A percentile compares a stretch with the other conserved stretches of the same genome.
phyloP scores from a whole-genome alignment of 805 yeast species.

The Scheffersomyces stipitis region DNA sequence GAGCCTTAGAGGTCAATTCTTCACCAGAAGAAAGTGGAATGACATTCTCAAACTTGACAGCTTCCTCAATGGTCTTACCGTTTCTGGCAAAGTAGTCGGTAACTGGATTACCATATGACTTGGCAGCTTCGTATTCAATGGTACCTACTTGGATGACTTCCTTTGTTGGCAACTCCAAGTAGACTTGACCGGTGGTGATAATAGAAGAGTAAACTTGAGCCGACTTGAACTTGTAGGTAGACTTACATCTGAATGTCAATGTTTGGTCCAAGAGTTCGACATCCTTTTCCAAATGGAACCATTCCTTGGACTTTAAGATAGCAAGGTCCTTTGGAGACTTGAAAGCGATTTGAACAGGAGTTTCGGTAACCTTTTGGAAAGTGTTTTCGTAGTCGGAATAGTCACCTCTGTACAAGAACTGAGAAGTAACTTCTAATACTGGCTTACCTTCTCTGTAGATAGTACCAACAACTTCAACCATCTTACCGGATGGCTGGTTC shows the following conservation, averaged over 20 bases:
- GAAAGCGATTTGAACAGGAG: slow-evolving; percentile 78
- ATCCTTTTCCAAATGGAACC: slow-evolving; percentile 84
- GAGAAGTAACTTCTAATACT: slow-evolving; percentile 91
- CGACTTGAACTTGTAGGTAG: slow-evolving; percentile 78
- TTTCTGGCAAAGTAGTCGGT: slow-evolving; percentile 88
- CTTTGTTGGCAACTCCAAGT: slow-evolving; percentile 87
- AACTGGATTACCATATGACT: slow-evolving; percentile 96
- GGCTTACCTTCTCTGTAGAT: slow-evolving; percentile 72
- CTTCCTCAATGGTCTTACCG: slow-evolving; percentile 93
- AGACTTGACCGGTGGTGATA: slow-evolving; percentile 79
- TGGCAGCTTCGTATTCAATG: slow-evolving; percentile 85
- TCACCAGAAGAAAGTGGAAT: slow-evolving; percentile 77
- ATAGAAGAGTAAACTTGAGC: slow-evolving; percentile 76
- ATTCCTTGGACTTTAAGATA: slow-evolving; percentile 90
- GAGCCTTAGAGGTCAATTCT: slow-evolving; percentile 72
- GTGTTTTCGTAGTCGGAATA: slow-evolving; percentile 89
- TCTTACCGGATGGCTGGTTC: slow-evolving; percentile 90
- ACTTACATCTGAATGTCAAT: slow-evolving; percentile 84
- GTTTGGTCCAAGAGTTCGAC: slow-evolving; percentile 75
- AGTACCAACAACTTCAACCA: slow-evolving; percentile 93
- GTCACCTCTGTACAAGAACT: slow-evolving; percentile 94
- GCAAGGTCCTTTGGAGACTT: slow-evolving; percentile 86
- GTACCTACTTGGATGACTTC: slow-evolving; percentile 82
- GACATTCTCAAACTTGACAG: slow-evolving; percentile 82
- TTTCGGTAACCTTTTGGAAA: slow-evolving; percentile 82